phyloP scores from a whole-genome alignment of 345 rosid genomes.

The Camelina hispida region DNA sequence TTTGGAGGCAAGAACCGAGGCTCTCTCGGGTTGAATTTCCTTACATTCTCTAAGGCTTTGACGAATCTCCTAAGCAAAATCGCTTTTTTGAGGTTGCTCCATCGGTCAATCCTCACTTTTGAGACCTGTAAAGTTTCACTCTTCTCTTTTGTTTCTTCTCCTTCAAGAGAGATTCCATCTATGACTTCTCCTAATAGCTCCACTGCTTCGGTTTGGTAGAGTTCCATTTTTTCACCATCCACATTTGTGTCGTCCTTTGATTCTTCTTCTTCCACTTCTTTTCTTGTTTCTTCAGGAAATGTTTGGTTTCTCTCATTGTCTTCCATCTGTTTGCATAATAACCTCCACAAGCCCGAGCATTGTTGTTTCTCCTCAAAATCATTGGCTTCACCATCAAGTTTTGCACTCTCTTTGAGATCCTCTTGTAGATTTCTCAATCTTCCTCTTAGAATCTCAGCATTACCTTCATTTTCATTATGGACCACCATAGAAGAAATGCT shows the following conservation, averaged over 20 bases:
- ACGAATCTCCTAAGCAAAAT: conserved; percentile 73
- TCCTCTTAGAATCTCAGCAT: conserved; percentile 42
- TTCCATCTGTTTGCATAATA: conserved; percentile 79
- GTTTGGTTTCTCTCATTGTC: conserved; percentile 52
- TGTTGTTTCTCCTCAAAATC: conserved; percentile 61
- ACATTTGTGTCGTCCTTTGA: conserved; percentile 30
- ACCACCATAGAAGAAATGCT: conserved; percentile 28
- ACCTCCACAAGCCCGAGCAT: conserved; percentile 66
- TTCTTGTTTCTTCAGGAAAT: conserved; percentile 41
- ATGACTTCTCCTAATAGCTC: conserved; percentile 86
- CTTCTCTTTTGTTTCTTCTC: conserved; percentile 35
- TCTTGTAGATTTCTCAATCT: conserved; percentile 40
- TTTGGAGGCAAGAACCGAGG: conserved; percentile 56
- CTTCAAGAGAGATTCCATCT: conserved; percentile 74
- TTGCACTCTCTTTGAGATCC: conserved; percentile 41
- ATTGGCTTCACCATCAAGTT: conserved; percentile 41
- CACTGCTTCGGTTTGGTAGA: conserved; percentile 67
- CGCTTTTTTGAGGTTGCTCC: conserved; percentile 82
- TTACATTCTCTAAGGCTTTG: conserved; percentile 77
- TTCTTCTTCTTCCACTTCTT: conserved; percentile 38
- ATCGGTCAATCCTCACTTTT: conserved; percentile 51
- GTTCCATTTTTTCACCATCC: conserved; percentile 47
- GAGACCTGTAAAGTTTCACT: conserved; percentile 39
- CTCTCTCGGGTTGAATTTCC: conserved; percentile 56
- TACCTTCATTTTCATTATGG: conserved; percentile 36